Evolutionary conservation across 139 green algal genomes (phyloP), one percentile per base, ranked within the genome.

Genomic region (Chlorella sp.): DNA sequence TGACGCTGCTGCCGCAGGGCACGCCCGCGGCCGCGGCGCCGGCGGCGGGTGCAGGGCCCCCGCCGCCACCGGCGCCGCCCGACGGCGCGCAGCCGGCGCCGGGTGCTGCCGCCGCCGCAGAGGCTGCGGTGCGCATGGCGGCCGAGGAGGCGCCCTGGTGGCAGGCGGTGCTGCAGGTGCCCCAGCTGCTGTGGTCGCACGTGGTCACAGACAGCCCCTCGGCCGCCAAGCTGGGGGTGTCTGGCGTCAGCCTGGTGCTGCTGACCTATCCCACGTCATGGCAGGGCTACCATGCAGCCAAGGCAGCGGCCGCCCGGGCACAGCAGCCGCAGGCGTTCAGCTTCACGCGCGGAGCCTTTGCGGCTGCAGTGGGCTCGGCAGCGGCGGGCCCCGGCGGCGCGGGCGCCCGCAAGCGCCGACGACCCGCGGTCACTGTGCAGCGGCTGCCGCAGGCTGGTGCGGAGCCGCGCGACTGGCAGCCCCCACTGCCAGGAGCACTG

Each of bases 1-100:
- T 88, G 43, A 45, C 42, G 8, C 71, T 89, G 36, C 29, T 77
- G 23, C 84, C 84, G 3, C 66, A 76, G 45, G 72, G 77, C 67
- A 41, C 8, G 8, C 36, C 33, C 46, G 45, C 58, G 12, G 63
- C 19, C 46, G 35, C 15, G 33, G 38, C 35, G 31, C 31, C 35
- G 5, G 38, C 42, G 0, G 35, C 38, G 19, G 61, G 17, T 5
- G 5, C 53, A 31, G 9, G 62, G 70, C 27, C 8, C 14, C 12
- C 15, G 29, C 7, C 7, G 31, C 7, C 64, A 53, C 15, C 19
- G 25, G 35, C 46, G 8, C 25, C 3, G 4, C n/a, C 42, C 12
- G 27, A 12, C 6, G 42, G 25, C 64, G 36, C n/a, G n/a, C 36
- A n/a, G 9, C 7, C 8, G 9, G 14, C 1, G 8, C 2, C 58